Evolutionary conservation across 169 alveolate genomes (phyloP).

Genomic region (Pseudocohnilembus persalinus): DNA sequence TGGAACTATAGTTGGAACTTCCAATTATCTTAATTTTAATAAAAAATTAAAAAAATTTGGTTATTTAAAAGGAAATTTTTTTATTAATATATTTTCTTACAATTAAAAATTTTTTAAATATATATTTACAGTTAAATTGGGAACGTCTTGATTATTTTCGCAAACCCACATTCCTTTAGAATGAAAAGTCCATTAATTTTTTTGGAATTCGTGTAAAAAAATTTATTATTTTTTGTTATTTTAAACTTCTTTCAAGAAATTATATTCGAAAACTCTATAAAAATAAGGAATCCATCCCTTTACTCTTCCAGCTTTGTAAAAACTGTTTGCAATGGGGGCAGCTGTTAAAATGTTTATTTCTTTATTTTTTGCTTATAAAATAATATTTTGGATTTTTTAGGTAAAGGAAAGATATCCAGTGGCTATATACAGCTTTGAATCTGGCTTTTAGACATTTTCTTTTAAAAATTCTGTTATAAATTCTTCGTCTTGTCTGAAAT

Average conservation of each 20-base stretch:
- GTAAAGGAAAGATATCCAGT: constrained; percentile 63
- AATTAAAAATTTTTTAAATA: background rate
- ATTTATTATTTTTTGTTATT: constrained; percentile 11
- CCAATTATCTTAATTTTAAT: constrained; percentile 58
- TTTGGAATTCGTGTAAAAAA: constrained; percentile 35
- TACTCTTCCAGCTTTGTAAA: constrained; percentile 56
- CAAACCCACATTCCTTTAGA: constrained; percentile 65
- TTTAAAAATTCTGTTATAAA: constrained; percentile 35
- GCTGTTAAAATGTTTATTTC: constrained; percentile 49
- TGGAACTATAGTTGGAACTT: constrained; percentile 47
- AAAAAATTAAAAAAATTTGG: no score
- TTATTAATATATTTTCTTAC: background rate
- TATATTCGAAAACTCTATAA: constrained; percentile 54
- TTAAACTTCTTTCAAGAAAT: constrained; percentile 18
- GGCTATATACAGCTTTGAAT: constrained; percentile 24
- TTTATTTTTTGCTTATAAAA: constrained; percentile 17
- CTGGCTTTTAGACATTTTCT: background rate
- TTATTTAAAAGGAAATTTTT: background rate
- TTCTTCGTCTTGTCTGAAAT: constrained; percentile 47
- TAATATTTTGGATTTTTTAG: constrained; percentile 25
- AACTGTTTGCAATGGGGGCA: constrained; percentile 67
- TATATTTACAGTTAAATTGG: background rate
- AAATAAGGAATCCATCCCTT: constrained; percentile 59
- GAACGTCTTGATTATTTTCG: constrained; percentile 31
- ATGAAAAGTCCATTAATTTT: constrained; percentile 60